phyloP scores from a whole-genome alignment of 495 filamentous ascomycete genomes.

The Podospora appendiculata region DNA sequence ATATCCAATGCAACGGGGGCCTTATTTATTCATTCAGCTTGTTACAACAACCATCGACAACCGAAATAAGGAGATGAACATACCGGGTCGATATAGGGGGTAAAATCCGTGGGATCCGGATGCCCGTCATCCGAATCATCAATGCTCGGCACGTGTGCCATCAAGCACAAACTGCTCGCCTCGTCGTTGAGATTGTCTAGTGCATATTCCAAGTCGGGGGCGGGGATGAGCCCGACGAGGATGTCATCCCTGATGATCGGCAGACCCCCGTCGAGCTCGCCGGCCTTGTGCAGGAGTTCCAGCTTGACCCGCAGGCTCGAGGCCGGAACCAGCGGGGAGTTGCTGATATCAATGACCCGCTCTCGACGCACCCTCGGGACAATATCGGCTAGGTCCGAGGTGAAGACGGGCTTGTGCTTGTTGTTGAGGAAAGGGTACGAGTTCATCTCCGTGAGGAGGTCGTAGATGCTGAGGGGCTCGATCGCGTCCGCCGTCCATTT shows the following conservation, averaged over 20 bases:
- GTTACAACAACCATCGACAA: background rate
- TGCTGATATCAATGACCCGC: constrained; percentile 80
- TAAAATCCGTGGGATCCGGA: constrained; percentile 74
- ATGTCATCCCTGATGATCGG: constrained; percentile 73
- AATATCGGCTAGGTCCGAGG: constrained; percentile 77
- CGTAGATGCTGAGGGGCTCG: constrained; percentile 92
- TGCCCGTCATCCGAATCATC: constrained; percentile 51
- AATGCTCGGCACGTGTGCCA: constrained; percentile 55
- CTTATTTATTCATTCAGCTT: constrained; percentile 13
- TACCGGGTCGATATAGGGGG: constrained; percentile 81
- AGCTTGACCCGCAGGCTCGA: constrained; percentile 69
- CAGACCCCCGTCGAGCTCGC: constrained; percentile 87
- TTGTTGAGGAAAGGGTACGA: constrained; percentile 93
- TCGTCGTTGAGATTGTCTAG: constrained; percentile 75
- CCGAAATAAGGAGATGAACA: constrained; percentile 4
- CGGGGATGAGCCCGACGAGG: constrained; percentile 87
- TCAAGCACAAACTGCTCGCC: constrained; percentile 65
- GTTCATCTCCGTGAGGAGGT: constrained; percentile 93
- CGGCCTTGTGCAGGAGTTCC: constrained; percentile 70
- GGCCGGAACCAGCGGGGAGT: constrained; percentile 69
- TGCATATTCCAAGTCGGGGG: constrained; percentile 89
- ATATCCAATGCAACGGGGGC: constrained; percentile 85
- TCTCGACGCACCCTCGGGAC: constrained; percentile 64
- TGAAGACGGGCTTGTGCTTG: constrained; percentile 85
- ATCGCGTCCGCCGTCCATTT: constrained; percentile 98